Evolutionary conservation across 345 rosid species (phyloP), one percentile per base, ranked within the genome.

Genomic region (Salix arbutifolia): DNA sequence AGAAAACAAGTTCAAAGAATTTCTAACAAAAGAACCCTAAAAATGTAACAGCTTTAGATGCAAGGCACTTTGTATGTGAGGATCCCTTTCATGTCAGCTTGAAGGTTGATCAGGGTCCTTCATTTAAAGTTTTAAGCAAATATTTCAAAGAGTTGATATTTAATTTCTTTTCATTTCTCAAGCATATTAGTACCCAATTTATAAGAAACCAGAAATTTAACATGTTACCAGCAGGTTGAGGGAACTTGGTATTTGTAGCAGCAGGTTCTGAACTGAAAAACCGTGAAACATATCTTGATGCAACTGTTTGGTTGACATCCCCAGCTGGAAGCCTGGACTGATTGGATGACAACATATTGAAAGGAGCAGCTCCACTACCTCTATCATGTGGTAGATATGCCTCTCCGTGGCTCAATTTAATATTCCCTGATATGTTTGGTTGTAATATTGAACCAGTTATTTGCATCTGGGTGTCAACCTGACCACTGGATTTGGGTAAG

Each of bases 331-430:
- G 84, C 79, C 90, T 85, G 65, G 94, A 89, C 81, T 88, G 96
- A 77, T 85, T 89, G 65, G 96, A 81, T 62, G 94, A 86, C 83
- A 93, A 76, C 84, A 90, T 92, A 82, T 88, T 91, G 35, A 96
- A 80, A 74, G 96, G 83, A 72, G 90, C 83, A 61, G 91, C 86
- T 79, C 91, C 92, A 23, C 93, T 89, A 78, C 99, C 96, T 83
- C 88, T 95, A 82, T 96, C 99, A 82, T 96, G 99, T 23, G 98
- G 98, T 44, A 96, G 86, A 88, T 96, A 96, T 81, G 99, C 98
- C 88, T 96, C 98, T 80, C 99, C 98, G 17, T 89, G 98, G 88
- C 98, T 93, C 87, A 96, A 83, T 84, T 96, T 91, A 69, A 96
- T 89, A 76, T 88, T 91, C 82, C 99, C 98, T 44, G 99, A 96